phyloP scores from a whole-genome alignment of 192 early-diverging fungal species.

The Linnemannia hyalina region DNA sequence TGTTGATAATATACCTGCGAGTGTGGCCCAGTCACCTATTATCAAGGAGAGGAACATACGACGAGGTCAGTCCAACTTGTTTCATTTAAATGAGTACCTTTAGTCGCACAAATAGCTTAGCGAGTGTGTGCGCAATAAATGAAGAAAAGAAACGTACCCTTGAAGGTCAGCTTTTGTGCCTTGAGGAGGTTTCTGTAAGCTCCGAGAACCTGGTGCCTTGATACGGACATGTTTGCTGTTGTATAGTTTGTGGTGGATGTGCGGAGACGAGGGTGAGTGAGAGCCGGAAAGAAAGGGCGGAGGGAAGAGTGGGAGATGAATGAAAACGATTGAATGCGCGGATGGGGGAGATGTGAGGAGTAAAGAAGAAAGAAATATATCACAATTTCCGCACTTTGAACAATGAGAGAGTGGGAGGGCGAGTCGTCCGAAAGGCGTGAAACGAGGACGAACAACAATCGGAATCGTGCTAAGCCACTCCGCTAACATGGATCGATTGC shows the following conservation, averaged over 20 bases:
- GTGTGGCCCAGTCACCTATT: constrained; percentile 45
- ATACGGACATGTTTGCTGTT: constrained; percentile 33
- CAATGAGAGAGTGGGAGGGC: too few relatives aligned
- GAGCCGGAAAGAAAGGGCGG: background rate
- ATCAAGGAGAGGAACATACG: background rate
- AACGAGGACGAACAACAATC: background rate
- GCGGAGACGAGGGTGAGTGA: background rate
- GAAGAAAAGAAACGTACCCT: constrained; percentile 19
- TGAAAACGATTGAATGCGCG: background rate
- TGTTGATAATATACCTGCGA: constrained; percentile 37
- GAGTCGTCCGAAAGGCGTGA: background rate
- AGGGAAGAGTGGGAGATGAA: background rate
- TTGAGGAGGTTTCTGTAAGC: constrained; percentile 58
- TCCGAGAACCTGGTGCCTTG: constrained; percentile 50
- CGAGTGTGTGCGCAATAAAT: background rate
- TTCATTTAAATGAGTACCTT: too few relatives aligned
- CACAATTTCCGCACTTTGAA: too few relatives aligned
- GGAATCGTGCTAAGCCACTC: background rate
- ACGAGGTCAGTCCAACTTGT: too few relatives aligned
- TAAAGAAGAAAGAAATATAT: too few relatives aligned
- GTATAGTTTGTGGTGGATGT: background rate
- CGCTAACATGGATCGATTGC: background rate
- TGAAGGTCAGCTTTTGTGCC: constrained; percentile 54
- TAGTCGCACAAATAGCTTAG: too few relatives aligned
- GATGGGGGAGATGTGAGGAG: background rate